Percentiles rank a stretch among this genome's conserved stretches.
phyloP scores from a whole-genome alignment of 306 rosid species.

The Acacia acuminata region DNA sequence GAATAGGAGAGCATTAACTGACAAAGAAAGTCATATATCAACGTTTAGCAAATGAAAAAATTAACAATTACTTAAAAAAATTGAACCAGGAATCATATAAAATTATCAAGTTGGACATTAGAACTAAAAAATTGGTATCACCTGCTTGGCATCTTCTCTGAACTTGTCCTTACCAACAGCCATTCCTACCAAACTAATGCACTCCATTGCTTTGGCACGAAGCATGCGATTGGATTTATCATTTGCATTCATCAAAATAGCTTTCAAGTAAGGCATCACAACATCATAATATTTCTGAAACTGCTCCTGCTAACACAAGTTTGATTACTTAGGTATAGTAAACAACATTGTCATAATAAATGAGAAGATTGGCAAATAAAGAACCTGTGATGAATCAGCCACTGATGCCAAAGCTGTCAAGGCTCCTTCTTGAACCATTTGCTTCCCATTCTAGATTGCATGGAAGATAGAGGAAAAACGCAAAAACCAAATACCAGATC shows the following conservation, averaged over 20 bases:
- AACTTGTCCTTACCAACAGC: conserved; percentile 99
- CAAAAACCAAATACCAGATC: conserved; percentile 6
- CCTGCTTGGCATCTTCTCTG: conserved; percentile 98
- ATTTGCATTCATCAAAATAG: conserved; percentile 89
- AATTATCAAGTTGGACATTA: neutral
- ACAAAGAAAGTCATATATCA: neutral
- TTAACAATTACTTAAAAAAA: neutral
- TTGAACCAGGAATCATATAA: neutral
- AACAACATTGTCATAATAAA: neutral
- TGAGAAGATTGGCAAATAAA: conserved; percentile 13
- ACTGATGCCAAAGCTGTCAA: conserved; percentile 79
- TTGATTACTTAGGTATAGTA: conserved; percentile 2
- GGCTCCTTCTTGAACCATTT: conserved; percentile 80
- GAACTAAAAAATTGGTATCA: conserved; percentile 28
- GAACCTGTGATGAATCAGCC: conserved; percentile 85
- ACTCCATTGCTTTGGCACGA: conserved; percentile 99
- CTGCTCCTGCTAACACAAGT: conserved; percentile 53
- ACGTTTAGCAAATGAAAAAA: neutral
- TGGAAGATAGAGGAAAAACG: neutral
- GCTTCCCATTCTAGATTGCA: conserved; percentile 59
- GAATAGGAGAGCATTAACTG: neutral
- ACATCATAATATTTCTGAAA: conserved; percentile 85
- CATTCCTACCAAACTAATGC: conserved; percentile 99
- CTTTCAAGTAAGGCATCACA: conserved; percentile 92
- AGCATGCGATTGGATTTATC: conserved; percentile 95